Conservation (phyloP, 2,329 filamentous ascomycete genomes). For the Lasiodiplodia hormozganensis region DNA sequence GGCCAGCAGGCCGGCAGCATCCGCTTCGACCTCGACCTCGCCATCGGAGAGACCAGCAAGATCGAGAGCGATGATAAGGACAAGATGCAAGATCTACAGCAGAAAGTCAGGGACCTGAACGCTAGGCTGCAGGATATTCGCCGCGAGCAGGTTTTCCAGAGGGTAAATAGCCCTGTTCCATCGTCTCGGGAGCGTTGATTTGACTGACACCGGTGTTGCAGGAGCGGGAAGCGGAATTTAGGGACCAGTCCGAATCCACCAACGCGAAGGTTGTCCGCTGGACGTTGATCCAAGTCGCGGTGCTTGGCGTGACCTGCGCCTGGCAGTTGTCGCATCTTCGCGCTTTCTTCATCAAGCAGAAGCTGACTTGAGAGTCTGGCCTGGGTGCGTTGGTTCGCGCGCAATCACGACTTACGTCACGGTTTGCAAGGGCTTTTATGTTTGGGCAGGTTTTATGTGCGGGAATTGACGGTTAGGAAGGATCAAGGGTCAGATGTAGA, state of each 20-base stretch:
- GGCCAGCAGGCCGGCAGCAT: slow-evolving; percentile 75
- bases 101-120: slow-evolving; percentile 89
- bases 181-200: not conserved
- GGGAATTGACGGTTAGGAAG: not conserved
- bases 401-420: slow-evolving; percentile 19
- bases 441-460: not conserved
- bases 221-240: slow-evolving; percentile 97
- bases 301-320: slow-evolving; percentile 86
- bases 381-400: not conserved
- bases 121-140: slow-evolving; percentile 84
- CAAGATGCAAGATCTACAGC: slow-evolving; percentile 88
- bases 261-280: slow-evolving; percentile 92
- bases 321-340: slow-evolving; percentile 97
- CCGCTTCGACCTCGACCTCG: slow-evolving; percentile 85
- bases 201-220: slow-evolving; percentile 47
- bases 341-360: slow-evolving; percentile 99
- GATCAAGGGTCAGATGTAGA: not conserved
- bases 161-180: slow-evolving; percentile 60
- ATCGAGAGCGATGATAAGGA: slow-evolving; percentile 93
- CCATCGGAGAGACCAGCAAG: slow-evolving; percentile 91
- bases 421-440: not conserved
- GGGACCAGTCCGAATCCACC: slow-evolving; percentile 94
- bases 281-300: slow-evolving; percentile 87
- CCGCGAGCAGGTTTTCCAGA: slow-evolving; percentile 94
- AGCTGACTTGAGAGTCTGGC: slow-evolving; percentile 74